Percentiles rank a stretch among this genome's conserved stretches.
phyloP scores from a whole-genome alignment of 805 yeast species.

The Debaryomyces castellii region DNA sequence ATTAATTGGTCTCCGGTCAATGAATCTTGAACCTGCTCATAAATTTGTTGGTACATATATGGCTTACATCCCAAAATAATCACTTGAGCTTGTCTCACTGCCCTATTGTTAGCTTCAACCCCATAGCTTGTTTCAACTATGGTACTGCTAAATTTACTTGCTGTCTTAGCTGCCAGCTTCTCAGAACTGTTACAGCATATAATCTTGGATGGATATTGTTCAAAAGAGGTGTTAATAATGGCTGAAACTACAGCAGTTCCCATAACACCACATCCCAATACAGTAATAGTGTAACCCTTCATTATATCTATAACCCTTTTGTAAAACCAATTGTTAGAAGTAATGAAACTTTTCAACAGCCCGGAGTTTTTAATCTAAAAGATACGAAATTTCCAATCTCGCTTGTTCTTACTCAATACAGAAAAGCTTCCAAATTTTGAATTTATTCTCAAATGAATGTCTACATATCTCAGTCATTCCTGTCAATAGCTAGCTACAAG shows the following conservation, averaged over 20 bases:
- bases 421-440: neutral
- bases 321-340: no score
- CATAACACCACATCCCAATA: constrained; percentile 94
- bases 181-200: constrained; percentile 68
- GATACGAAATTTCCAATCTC: constrained; percentile 2
- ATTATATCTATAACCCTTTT: no score
- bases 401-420: constrained; percentile 1
- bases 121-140: constrained; percentile 53
- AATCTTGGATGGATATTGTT: constrained; percentile 66
- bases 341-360: no score
- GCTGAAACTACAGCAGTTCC: constrained; percentile 92
- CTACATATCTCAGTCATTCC: no score
- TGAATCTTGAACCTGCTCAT: constrained; percentile 47
- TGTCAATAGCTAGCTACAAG: no score
- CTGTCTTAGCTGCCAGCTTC: constrained; percentile 42
- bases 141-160: constrained; percentile 36
- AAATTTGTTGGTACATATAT: constrained; percentile 62
- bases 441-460: no score
- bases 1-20: constrained; percentile 56
- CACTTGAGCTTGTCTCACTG: constrained; percentile 65
- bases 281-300: constrained; percentile 58
- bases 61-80: constrained; percentile 90
- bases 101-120: constrained; percentile 47
- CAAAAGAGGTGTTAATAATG: constrained; percentile 49
- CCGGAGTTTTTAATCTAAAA: neutral